These are phyloP conservation scores for Cryphonectria nitschkei DNA, from an alignment of 2,329 filamentous ascomycete species.

Conservation along the genomic window DNA sequence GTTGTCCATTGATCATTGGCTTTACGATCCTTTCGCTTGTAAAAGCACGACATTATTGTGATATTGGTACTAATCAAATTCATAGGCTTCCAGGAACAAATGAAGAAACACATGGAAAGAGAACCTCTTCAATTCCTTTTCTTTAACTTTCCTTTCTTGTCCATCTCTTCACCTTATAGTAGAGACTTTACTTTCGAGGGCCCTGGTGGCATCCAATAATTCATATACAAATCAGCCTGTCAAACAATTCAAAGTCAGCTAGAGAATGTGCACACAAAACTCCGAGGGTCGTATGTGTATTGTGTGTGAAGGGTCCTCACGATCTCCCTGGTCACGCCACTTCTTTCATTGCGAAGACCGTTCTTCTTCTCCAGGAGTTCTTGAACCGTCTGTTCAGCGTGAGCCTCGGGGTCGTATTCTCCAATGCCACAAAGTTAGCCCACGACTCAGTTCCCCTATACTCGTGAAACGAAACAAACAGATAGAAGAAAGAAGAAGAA, in stretches of 20 bases:
- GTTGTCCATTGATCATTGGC: too few species aligned
- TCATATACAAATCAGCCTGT: slow-evolving; percentile 11
- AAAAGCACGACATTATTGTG: not conserved
- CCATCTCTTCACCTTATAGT: not conserved
- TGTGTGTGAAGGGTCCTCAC: not conserved
- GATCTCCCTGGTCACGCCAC: not conserved
- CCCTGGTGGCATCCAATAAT: slow-evolving; percentile 11
- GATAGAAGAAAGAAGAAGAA: not conserved
- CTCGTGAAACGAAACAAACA: too few species aligned
- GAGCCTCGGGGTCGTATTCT: slow-evolving; percentile 14
- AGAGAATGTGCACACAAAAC: too few species aligned
- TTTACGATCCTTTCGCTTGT: not conserved
- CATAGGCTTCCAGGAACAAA: too few species aligned
- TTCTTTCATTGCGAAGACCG: not conserved
- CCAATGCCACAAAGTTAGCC: not conserved
- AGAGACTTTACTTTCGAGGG: slow-evolving; percentile 10
- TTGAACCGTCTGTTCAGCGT: slow-evolving; percentile 5
- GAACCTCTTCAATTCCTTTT: not conserved
- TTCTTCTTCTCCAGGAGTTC: not conserved
- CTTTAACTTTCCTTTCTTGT: not conserved
- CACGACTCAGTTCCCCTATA: not conserved
- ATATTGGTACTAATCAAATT: too few species aligned
- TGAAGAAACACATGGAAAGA: too few species aligned
- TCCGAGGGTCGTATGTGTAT: too few species aligned
- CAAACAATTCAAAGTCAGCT: not conserved